phyloP scores from a whole-genome alignment of 371 early-diverging fungal genomes.

The Apophysomyces variabilis region DNA sequence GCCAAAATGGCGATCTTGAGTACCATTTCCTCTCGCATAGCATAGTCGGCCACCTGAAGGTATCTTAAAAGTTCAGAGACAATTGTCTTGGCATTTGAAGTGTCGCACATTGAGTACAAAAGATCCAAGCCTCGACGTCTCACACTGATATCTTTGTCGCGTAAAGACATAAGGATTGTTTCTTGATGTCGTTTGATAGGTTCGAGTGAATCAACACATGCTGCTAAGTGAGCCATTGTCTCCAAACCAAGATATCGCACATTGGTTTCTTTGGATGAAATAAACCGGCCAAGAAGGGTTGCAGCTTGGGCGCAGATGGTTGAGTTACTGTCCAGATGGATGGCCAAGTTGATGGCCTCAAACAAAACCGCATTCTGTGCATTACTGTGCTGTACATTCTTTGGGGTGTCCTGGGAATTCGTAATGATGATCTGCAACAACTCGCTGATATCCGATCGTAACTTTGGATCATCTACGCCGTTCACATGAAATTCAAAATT shows the following conservation, averaged over 20 bases:
- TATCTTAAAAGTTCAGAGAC: slow-evolving; percentile 91
- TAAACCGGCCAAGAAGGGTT: slow-evolving; percentile 82
- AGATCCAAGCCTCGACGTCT: slow-evolving; percentile 95
- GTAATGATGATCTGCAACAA: slow-evolving; percentile 83
- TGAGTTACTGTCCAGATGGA: slow-evolving; percentile 91
- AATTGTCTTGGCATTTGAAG: slow-evolving; percentile 82
- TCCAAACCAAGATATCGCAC: slow-evolving; percentile 94
- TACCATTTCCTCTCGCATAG: slow-evolving; percentile 95
- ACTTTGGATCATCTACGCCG: slow-evolving; percentile 55
- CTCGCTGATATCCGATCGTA: slow-evolving; percentile 66
- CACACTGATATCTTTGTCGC: slow-evolving; percentile 96
- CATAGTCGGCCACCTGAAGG: slow-evolving; percentile 87
- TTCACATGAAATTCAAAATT: not conserved
- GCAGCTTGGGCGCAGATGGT: slow-evolving; percentile 85
- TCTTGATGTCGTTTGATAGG: slow-evolving; percentile 88
- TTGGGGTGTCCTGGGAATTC: slow-evolving; percentile 85
- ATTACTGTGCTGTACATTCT: slow-evolving; percentile 96
- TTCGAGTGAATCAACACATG: slow-evolving; percentile 82
- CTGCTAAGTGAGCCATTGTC: slow-evolving; percentile 96
- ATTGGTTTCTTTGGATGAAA: slow-evolving; percentile 94
- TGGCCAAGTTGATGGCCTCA: slow-evolving; percentile 94
- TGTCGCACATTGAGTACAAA: slow-evolving; percentile 96
- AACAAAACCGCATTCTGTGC: slow-evolving; percentile 95
- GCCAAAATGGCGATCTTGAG: slow-evolving; percentile 97
- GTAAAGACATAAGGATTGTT: slow-evolving; percentile 85